Evolutionary conservation across 331 rosid species (phyloP), one percentile per base, ranked within the genome.

Genomic region (Spiraea crenata): DNA sequence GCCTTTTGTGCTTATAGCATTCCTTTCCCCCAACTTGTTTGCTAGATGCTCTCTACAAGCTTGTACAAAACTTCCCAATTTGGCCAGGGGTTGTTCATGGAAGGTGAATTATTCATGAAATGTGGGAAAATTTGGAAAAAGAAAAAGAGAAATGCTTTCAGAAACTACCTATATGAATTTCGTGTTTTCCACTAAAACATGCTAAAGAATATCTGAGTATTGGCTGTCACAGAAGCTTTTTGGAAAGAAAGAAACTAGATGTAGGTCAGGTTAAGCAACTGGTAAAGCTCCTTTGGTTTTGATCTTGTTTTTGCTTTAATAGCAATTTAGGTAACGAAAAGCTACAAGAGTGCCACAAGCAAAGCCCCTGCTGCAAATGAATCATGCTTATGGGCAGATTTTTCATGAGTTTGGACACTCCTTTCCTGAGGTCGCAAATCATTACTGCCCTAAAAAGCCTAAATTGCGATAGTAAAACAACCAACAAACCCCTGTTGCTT

Each of bases 401-500:
- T 44, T 78, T 52, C 79, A 56, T 75, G 74, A 66, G 39, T 71
- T 66, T 79, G 67, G 80, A 73, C 77, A 44, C 63, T 72, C 39
- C 56, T 70, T 77, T 79, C 47, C 57, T 62, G 66, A 69, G 42
- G 42, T 2, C 25, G 40, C 79, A 78, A 82, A 83, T 87, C 77
- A 78, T 84, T 77, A 72, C 38, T 72, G 60, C 40, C 82, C 62
- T 86, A 72, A 78, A 87, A 86, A 87, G 89, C 69, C 81, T 80
- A 80, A 84, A 83, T 44, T 48, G 74, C 75, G 74, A 73, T 38
- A 25, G 20, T 68, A 38, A 68, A 37, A 40, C 57, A 68, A 25
- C 35, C 31, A 59, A 59, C 19, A 86, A 37, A 62, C 77, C 79
- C 46, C 55, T 49, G 70, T 39, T 40, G 57, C 42, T 70, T 83